A percentile compares a stretch with the other conserved stretches of the same genome.
Evolutionary conservation across 208 protist genomes (phyloP).

Genomic region (Trypanosoma melophagium): DNA sequence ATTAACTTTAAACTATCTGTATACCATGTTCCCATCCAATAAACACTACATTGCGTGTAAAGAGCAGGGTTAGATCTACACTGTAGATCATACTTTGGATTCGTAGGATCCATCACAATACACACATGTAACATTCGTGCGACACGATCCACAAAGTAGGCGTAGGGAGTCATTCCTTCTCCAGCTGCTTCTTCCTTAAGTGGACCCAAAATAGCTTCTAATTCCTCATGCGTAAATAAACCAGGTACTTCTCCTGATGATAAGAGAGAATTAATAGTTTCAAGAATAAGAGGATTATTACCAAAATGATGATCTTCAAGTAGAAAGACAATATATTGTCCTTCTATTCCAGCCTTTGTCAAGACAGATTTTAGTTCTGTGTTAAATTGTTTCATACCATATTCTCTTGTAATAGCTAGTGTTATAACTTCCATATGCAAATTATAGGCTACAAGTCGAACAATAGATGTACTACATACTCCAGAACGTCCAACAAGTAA

Average conservation of each 20-base stretch:
- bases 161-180: conserved; percentile 85
- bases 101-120: conserved; percentile 95
- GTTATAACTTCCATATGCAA: conserved; percentile 89
- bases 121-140: conserved; percentile 92
- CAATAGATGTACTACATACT: conserved; percentile 90
- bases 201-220: conserved; percentile 92
- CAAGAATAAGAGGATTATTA: conserved; percentile 85
- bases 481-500: conserved; percentile 94
- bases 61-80: conserved; percentile 96
- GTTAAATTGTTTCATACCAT: conserved; percentile 93
- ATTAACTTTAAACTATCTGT: conserved; percentile 87
- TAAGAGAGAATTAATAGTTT: conserved; percentile 96
- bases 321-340: conserved; percentile 87
- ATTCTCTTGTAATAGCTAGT: conserved; percentile 90
- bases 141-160: conserved; percentile 92
- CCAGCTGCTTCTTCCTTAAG: conserved; percentile 89
- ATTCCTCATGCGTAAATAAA: conserved; percentile 95
- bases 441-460: conserved; percentile 91
- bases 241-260: conserved; percentile 96
- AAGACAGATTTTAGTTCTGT: conserved; percentile 94
- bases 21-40: conserved; percentile 96
- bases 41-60: conserved; percentile 94
- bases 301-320: conserved; percentile 96
- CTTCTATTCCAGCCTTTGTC: conserved; percentile 88
- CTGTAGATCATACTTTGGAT: conserved; percentile 86